Base-by-base conservation (phyloP, 805 yeast genomes). In the Clavispora santaluciae region DNA sequence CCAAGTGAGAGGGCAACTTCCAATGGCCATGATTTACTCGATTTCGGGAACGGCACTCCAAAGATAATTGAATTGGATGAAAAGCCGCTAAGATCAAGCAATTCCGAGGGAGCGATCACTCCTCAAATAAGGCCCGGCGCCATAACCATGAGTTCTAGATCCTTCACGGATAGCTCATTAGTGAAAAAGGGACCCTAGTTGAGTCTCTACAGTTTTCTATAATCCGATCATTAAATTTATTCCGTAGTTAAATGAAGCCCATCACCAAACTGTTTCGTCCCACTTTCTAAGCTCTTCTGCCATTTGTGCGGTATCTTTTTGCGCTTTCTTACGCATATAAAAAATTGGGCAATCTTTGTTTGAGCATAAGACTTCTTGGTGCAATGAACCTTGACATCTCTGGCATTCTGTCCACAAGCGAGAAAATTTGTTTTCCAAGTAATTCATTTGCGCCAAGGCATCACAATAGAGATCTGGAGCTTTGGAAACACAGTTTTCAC, bases 321-420 rank as follows among this genome's bases (percentile, higher is more conserved):
- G 91, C 7, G 83, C 85, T 57, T 84, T 83, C 62, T 79, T 90
- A 56, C 99, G 75, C 99, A 93, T 93, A 61, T 93, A 93, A 56
- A 93, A 93, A 26, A 93, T 93, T 1, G 97, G 96, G 66, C 99
- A 93, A 62, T 93, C 98, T 51, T 90, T 89, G 51, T 91, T 88
- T 0, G 96, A 82, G 61, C 99, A 93, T 18, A 91, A 69, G 3
- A 93, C 98, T 53, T 93, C 98, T 63, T 89, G 96, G 55, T 93
- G 97, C 40, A 95, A 67, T 20, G 93, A 86, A 0, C 98, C 98
- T 54, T 95, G 97, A 62, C 99, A 93, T 44, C 97, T 71, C 66
- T 93, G 99, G 60, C 99, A 95, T 59, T 93, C 95, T 0, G 98
- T 91, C 99, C 99, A 93, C 47, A 93, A 66, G 49, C 95, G 72